phyloP scores from a whole-genome alignment of 1,284 basidiomycete genomes.

The Peniophora sp. region DNA sequence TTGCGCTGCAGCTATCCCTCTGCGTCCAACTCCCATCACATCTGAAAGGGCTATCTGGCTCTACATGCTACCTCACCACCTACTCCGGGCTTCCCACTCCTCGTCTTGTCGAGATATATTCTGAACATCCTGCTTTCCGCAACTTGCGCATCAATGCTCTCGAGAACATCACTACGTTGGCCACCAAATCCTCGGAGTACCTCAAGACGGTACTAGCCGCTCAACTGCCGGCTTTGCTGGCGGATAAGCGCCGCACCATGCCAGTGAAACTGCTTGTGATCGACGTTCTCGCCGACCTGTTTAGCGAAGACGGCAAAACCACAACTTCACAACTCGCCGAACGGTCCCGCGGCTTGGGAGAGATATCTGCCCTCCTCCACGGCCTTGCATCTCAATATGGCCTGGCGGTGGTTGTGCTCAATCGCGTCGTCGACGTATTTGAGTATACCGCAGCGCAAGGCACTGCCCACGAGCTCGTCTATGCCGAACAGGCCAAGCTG shows the following conservation, averaged over 20 bases:
- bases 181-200: constrained; percentile 50
- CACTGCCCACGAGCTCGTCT: constrained; percentile 36
- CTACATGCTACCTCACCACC: constrained; percentile 69
- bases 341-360: constrained; percentile 61
- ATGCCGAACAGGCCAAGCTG: constrained; percentile 69
- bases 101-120: constrained; percentile 51
- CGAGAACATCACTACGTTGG: constrained; percentile 61
- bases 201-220: constrained; percentile 62
- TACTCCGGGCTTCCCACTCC: constrained; percentile 64
- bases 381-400: constrained; percentile 51
- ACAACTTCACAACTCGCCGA: constrained; percentile 55
- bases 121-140: constrained; percentile 41
- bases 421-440: constrained; percentile 80
- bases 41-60: constrained; percentile 47
- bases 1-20: constrained; percentile 73
- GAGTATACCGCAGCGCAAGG: constrained; percentile 20
- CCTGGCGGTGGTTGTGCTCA: constrained; percentile 76
- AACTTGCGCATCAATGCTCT: constrained; percentile 38
- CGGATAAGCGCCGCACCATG: constrained; percentile 14
- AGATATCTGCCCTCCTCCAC: constrained; percentile 63
- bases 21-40: constrained; percentile 61
- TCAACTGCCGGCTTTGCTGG: constrained; percentile 53
- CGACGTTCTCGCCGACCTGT: constrained; percentile 77
- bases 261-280: constrained; percentile 70
- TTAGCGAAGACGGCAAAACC: constrained; percentile 52